Conservation (phyloP, 495 filamentous ascomycete genomes). For the Lentithecium fluviatile region DNA sequence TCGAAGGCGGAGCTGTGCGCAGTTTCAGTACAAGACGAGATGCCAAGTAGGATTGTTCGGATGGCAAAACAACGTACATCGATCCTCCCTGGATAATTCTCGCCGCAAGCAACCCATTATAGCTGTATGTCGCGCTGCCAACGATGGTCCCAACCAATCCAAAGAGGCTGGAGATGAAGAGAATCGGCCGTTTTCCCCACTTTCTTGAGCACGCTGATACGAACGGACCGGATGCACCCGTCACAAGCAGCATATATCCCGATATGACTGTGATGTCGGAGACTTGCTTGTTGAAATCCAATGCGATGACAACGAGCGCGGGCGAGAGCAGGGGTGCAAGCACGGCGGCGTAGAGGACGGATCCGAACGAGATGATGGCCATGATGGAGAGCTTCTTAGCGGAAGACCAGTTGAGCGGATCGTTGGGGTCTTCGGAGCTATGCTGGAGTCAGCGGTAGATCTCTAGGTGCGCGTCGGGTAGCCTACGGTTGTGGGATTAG, state of each 20-base stretch:
- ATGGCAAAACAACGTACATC: slow-evolving; percentile 8
- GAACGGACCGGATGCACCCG: slow-evolving; percentile 25
- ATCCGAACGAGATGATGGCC: slow-evolving; percentile 18
- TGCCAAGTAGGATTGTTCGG: neutral
- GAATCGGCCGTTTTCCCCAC: slow-evolving; percentile 28
- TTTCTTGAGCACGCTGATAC: slow-evolving; percentile 27
- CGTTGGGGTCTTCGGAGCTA: slow-evolving; percentile 35
- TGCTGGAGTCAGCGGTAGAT: neutral
- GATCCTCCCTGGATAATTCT: slow-evolving; percentile 31
- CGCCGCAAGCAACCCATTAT: slow-evolving; percentile 25
- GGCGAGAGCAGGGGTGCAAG: slow-evolving; percentile 26
- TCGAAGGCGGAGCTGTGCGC: slow-evolving; percentile 30
- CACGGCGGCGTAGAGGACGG: slow-evolving; percentile 20
- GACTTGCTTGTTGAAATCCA: slow-evolving; percentile 19
- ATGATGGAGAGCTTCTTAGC: slow-evolving; percentile 23
- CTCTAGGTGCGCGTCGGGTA: neutral
- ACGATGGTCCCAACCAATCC: slow-evolving; percentile 29
- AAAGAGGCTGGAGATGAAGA: slow-evolving; percentile 22
- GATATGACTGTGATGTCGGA: slow-evolving; percentile 31
- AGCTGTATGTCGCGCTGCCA: slow-evolving; percentile 19
- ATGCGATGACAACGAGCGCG: slow-evolving; percentile 28
- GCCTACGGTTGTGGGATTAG: slow-evolving; percentile 32
- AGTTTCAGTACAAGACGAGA: neutral
- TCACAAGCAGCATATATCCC: slow-evolving; percentile 30
- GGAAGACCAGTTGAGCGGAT: slow-evolving; percentile 31